These are phyloP conservation scores for Citrullus amarus DNA, from an alignment of 306 rosid species.

Conservation along the genomic window DNA sequence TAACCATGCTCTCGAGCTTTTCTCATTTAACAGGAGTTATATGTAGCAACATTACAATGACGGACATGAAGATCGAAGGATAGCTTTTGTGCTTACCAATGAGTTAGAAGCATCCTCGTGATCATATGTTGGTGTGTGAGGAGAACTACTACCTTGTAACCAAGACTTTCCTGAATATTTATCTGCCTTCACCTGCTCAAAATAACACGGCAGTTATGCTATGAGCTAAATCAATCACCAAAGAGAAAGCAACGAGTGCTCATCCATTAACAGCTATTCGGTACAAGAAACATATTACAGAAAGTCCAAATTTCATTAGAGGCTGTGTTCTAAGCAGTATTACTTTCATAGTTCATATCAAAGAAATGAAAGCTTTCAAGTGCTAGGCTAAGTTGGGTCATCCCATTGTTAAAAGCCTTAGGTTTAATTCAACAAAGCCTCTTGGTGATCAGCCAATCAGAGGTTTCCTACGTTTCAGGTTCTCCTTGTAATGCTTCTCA, in stretches of 20 bases:
- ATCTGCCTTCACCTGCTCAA: constrained; percentile 79
- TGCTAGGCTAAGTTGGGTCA: background rate
- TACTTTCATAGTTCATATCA: background rate
- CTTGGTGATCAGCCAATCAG: background rate
- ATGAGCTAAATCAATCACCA: background rate
- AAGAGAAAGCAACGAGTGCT: background rate
- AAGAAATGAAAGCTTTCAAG: background rate
- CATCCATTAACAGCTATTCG: background rate
- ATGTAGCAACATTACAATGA: background rate
- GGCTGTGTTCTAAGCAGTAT: background rate
- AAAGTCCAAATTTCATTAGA: background rate
- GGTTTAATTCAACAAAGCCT: background rate
- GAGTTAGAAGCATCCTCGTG: constrained; percentile 45
- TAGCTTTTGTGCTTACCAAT: constrained; percentile 40
- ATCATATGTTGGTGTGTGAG: constrained; percentile 51
- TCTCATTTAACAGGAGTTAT: background rate
- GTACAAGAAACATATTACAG: background rate
- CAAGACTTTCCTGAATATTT: constrained; percentile 43
- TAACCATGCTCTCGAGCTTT: background rate
- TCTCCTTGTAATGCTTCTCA: background rate
- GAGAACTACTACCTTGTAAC: constrained; percentile 42
- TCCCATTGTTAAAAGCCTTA: background rate
- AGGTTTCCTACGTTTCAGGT: background rate
- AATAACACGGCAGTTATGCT: constrained; percentile 4
- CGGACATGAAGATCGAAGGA: background rate